Percentiles rank a stretch among this genome's conserved stretches.
Evolutionary conservation across 306 rosid genomes (phyloP).

Genomic region (Abrus precatorius): DNA sequence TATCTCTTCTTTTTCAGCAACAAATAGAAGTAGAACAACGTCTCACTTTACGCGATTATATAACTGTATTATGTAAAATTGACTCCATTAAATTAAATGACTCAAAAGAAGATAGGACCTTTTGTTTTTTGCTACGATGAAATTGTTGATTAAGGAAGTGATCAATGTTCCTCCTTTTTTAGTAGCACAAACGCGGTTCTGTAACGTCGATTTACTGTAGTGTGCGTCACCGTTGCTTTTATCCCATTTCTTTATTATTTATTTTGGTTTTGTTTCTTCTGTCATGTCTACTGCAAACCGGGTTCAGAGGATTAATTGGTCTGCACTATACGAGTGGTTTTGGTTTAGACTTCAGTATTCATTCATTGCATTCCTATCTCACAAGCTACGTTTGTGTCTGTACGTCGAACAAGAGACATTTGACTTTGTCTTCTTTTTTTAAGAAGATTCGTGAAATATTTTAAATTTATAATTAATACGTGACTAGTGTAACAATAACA

Average conservation of each 20-base stretch:
- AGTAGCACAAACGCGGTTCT: background rate
- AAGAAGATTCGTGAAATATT: background rate
- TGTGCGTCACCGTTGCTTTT: background rate
- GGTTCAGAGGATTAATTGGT: background rate
- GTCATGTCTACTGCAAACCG: background rate
- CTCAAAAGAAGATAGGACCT: background rate
- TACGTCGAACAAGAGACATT: background rate
- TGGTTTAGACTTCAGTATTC: background rate
- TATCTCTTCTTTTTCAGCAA: background rate
- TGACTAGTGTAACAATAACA: background rate
- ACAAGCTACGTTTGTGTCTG: background rate
- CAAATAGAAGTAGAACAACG: conserved; percentile 30
- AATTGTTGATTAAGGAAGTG: background rate
- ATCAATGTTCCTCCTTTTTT: background rate
- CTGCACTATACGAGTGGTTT: background rate
- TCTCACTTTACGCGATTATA: background rate
- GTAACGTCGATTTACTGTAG: background rate
- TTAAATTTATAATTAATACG: background rate
- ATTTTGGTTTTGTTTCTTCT: conserved; percentile 7
- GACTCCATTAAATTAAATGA: background rate
- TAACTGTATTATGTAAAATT: background rate
- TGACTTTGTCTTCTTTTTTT: background rate
- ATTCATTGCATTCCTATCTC: background rate
- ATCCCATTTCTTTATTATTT: background rate
- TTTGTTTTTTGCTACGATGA: background rate